A percentile compares a stretch with the other conserved stretches of the same genome.
Conservation (phyloP, 2,329 filamentous ascomycete genomes). For the Venturia nashicola region DNA sequence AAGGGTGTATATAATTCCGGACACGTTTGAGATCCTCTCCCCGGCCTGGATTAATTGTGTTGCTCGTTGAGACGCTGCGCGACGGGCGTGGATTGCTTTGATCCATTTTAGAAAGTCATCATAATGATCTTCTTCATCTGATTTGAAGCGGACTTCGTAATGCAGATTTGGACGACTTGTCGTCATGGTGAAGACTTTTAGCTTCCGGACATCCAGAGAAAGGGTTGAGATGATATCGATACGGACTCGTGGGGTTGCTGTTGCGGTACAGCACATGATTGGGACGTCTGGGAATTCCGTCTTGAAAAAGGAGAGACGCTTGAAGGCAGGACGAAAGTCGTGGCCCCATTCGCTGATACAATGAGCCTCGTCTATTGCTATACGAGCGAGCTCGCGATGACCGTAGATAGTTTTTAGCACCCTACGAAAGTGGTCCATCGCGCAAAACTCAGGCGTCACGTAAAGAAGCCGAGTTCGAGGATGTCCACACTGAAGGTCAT, state of each 20-base stretch:
- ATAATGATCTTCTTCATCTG: slow-evolving; percentile 62
- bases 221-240: slow-evolving; percentile 72
- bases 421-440: slow-evolving; percentile 62
- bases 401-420: slow-evolving; percentile 60
- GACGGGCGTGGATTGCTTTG: slow-evolving; percentile 56
- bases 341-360: slow-evolving; percentile 98
- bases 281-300: slow-evolving; percentile 71
- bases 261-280: slow-evolving; percentile 86
- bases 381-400: slow-evolving; percentile 73
- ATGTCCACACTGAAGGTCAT: slow-evolving; percentile 78
- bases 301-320: slow-evolving; percentile 76
- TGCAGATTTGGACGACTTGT: slow-evolving; percentile 78
- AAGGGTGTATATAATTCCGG: slow-evolving; percentile 71
- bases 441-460: slow-evolving; percentile 84
- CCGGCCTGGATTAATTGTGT: slow-evolving; percentile 42
- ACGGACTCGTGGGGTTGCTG: slow-evolving; percentile 69
- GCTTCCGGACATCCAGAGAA: slow-evolving; percentile 48
- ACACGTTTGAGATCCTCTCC: slow-evolving; percentile 42
- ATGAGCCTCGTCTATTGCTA: slow-evolving; percentile 90
- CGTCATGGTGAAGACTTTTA: slow-evolving; percentile 70
- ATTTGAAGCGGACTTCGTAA: slow-evolving; percentile 77
- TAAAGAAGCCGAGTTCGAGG: slow-evolving; percentile 76
- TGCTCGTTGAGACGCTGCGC: slow-evolving; percentile 43
- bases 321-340: slow-evolving; percentile 90
- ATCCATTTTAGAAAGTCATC: slow-evolving; percentile 69